Conservation (phyloP, 2,329 filamentous ascomycete genomes). For the Chaetomiaceae sp. region DNA sequence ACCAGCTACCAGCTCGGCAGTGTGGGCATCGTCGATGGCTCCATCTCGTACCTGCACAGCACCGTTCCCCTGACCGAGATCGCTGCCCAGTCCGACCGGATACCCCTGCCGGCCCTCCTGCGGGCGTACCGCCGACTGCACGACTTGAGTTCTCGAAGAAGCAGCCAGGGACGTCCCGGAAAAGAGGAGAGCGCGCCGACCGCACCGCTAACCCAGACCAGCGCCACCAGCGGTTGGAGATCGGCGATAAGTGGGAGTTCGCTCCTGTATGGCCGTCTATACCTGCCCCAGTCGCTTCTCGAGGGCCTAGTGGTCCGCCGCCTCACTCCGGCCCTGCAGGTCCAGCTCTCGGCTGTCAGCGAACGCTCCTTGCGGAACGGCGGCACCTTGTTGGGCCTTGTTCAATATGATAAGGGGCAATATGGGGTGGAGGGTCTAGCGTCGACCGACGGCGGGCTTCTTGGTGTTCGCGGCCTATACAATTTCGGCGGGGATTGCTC, state of each 20-base stretch:
- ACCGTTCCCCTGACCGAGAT: slow-evolving; percentile 69
- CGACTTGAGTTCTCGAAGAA: slow-evolving; percentile 44
- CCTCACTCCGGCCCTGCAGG: slow-evolving; percentile 69
- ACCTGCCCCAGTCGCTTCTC: slow-evolving; percentile 77
- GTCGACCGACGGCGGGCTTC: slow-evolving; percentile 83
- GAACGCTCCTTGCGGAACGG: slow-evolving; percentile 67
- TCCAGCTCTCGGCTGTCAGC: slow-evolving; percentile 77
- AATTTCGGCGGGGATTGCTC: slow-evolving; percentile 76
- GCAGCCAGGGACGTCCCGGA: slow-evolving; percentile 22
- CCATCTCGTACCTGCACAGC: slow-evolving; percentile 94
- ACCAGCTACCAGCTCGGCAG: slow-evolving; percentile 90
- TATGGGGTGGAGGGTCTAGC: slow-evolving; percentile 88
- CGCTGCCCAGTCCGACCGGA: slow-evolving; percentile 63
- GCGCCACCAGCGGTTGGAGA: slow-evolving; percentile 20
- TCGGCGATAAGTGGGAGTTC: slow-evolving; percentile 41
- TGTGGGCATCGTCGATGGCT: slow-evolving; percentile 88
- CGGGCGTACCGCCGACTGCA: slow-evolving; percentile 77
- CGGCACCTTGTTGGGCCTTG: slow-evolving; percentile 66
- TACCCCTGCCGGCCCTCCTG: slow-evolving; percentile 73
- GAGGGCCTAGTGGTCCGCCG: slow-evolving; percentile 81
- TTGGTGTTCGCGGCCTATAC: slow-evolving; percentile 85
- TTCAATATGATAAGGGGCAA: slow-evolving; percentile 79
- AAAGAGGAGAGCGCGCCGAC: slow-evolving; percentile 19
- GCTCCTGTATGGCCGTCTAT: slow-evolving; percentile 72
- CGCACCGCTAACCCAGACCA: slow-evolving; percentile 18